phyloP scores from a whole-genome alignment of 352 stramenopile species.

The Phytophthora brassicae region DNA sequence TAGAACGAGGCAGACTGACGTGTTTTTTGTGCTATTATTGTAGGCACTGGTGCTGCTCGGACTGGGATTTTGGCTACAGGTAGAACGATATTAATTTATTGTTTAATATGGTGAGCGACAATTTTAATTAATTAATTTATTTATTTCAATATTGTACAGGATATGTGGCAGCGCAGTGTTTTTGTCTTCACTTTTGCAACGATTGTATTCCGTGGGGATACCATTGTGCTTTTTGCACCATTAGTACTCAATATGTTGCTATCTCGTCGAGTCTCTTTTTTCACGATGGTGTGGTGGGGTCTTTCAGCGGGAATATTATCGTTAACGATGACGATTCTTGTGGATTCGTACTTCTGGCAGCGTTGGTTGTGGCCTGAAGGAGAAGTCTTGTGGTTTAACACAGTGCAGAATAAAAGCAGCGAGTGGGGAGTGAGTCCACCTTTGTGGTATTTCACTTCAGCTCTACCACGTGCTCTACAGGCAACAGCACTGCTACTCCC shows the following conservation, averaged over 20 bases:
- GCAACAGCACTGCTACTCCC: constrained; percentile 83
- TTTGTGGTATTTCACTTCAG: constrained; percentile 96
- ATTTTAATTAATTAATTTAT: too few species aligned
- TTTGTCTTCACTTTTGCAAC: constrained; percentile 91
- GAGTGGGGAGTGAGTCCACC: constrained; percentile 96
- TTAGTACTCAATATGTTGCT: constrained; percentile 92
- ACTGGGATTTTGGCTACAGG: constrained; percentile 62
- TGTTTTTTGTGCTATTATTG: not conserved
- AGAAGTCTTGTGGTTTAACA: constrained; percentile 97
- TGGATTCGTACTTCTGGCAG: constrained; percentile 96
- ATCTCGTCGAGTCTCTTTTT: constrained; percentile 56
- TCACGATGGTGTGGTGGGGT: constrained; percentile 83
- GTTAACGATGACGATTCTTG: constrained; percentile 80
- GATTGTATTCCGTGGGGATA: constrained; percentile 97
- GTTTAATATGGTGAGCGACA: too few species aligned
- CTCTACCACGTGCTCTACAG: constrained; percentile 90
- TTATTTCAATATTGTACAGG: too few species aligned
- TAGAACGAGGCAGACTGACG: constrained; percentile 1
- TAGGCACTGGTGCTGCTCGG: constrained; percentile 67
- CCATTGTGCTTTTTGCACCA: constrained; percentile 94
- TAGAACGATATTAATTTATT: constrained; percentile 14
- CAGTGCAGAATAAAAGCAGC: constrained; percentile 95
- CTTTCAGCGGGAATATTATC: constrained; percentile 67
- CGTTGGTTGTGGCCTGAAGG: constrained; percentile 97
- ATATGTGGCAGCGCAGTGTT: constrained; percentile 53